phyloP scores from a whole-genome alignment of 495 filamentous ascomycete species.

The Cercophora newfieldiana region DNA sequence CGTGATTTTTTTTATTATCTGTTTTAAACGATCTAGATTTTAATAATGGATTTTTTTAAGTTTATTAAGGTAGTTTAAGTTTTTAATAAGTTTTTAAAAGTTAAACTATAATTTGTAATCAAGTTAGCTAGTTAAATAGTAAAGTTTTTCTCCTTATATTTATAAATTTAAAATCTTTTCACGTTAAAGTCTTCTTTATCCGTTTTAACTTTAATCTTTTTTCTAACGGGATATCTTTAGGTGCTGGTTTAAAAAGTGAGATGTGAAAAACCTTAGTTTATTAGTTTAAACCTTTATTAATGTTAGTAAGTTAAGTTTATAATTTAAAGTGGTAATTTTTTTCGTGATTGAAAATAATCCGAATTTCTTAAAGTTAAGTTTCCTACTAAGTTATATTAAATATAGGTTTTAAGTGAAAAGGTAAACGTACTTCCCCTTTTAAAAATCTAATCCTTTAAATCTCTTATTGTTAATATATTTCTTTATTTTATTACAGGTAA shows the following conservation, averaged over 20 bases:
- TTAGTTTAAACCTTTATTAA: not conserved
- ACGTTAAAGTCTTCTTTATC: constrained; percentile 4
- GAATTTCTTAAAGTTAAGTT: not conserved
- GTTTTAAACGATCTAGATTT: not conserved
- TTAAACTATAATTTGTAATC: not conserved
- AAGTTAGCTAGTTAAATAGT: not conserved
- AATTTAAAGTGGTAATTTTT: not conserved
- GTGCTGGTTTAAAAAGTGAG: not conserved
- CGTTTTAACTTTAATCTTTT: not conserved
- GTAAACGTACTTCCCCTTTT: not conserved
- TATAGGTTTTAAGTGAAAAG: not conserved
- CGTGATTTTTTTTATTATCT: too few species aligned
- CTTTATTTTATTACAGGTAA: not conserved
- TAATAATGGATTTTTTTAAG: not conserved
- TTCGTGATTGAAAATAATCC: not conserved
- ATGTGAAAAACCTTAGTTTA: not conserved
- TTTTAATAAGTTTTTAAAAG: not conserved
- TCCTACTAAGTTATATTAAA: not conserved
- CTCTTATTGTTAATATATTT: not conserved
- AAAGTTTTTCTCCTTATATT: not conserved
- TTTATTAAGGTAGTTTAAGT: not conserved
- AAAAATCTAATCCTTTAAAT: not conserved
- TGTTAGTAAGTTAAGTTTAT: not conserved
- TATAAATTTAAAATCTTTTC: not conserved
- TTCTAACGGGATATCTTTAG: not conserved